Conservation (phyloP, 2,329 filamentous ascomycete genomes). For the Fusarium succisae region DNA sequence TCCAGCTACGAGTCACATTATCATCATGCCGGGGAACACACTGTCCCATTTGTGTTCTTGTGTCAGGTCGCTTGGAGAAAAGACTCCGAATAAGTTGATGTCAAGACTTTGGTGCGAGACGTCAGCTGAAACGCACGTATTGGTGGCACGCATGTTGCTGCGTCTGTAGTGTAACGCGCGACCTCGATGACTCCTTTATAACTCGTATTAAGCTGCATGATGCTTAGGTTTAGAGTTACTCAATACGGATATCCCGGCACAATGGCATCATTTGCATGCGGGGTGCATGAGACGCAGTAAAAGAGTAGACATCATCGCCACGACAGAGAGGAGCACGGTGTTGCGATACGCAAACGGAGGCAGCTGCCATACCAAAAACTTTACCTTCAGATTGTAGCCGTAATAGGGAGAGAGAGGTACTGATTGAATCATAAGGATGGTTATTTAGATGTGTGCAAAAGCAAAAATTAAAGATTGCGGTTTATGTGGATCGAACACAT, state of each 20-base stretch:
- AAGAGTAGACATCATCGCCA: no score
- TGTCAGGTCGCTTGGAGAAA: neutral
- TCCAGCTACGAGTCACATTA: no score
- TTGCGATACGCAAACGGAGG: neutral
- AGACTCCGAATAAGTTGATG: neutral
- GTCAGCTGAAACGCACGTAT: neutral
- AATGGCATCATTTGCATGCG: neutral
- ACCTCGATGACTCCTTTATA: neutral
- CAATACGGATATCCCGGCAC: neutral
- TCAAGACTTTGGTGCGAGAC: neutral
- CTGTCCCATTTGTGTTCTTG: neutral
- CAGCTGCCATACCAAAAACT: neutral
- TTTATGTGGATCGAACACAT: constrained; percentile 32
- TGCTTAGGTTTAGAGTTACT: neutral
- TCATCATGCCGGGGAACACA: fast-evolving
- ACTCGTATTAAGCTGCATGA: neutral
- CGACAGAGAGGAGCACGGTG: neutral
- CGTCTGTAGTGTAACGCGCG: neutral
- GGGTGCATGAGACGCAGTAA: neutral
- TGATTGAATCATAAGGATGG: neutral
- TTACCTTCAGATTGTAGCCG: fast-evolving
- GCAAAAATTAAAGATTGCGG: neutral
- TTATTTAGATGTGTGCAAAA: neutral
- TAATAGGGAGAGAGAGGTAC: neutral
- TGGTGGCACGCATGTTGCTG: neutral